A percentile compares a stretch with the other conserved stretches of the same genome.
Conservation (phyloP, 116 monocot species). For the Posidonia oceanica region DNA sequence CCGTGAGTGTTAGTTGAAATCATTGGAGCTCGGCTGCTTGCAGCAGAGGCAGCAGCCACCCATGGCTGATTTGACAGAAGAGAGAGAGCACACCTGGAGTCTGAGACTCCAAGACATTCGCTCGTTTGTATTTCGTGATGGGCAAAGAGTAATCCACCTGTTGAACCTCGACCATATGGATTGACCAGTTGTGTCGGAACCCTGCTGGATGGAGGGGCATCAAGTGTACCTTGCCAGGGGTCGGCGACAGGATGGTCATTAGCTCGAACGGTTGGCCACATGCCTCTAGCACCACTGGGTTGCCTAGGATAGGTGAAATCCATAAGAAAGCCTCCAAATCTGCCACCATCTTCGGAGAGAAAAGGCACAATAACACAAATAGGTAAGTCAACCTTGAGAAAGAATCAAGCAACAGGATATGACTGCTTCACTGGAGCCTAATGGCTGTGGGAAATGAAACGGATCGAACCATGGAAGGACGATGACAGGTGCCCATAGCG, state of each 20-base stretch:
- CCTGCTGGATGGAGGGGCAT: constrained; percentile 5
- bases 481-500: constrained; percentile 19
- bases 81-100: constrained; percentile 97
- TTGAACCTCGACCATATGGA: constrained; percentile 3
- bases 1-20: constrained; percentile 10
- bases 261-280: not conserved
- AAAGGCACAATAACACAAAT: not conserved
- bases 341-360: constrained; percentile 11
- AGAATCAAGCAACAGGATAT: too few species aligned
- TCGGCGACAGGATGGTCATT: not conserved
- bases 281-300: not conserved
- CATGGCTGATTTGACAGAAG: constrained; percentile 91
- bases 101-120: constrained; percentile 35
- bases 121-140: constrained; percentile 16
- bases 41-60: constrained; percentile 7
- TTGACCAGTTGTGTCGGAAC: not conserved
- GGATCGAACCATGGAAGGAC: constrained; percentile 3
- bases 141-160: constrained; percentile 10
- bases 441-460: not conserved
- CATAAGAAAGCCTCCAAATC: constrained; percentile 27
- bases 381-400: too few species aligned
- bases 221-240: not conserved
- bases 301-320: constrained; percentile 27
- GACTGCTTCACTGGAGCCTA: too few species aligned
- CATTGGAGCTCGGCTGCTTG: constrained; percentile 13